A percentile compares a stretch with the other conserved stretches of the same genome.
These are phyloP conservation scores for Diospyros kaki DNA, from an alignment of 148 eudicot species.

Conservation along the genomic window DNA sequence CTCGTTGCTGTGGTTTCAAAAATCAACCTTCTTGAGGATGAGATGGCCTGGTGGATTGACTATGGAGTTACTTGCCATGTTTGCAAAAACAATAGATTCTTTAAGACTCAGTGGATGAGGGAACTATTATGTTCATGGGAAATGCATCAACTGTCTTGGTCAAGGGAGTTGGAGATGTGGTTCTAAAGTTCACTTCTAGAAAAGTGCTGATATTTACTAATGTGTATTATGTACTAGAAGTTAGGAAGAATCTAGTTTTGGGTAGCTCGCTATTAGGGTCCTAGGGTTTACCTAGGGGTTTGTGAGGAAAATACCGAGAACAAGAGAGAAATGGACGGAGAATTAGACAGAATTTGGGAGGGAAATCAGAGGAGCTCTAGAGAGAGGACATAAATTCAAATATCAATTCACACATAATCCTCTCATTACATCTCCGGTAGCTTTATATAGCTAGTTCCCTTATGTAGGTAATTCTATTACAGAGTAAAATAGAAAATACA, in stretches of 20 bases:
- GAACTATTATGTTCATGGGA: background rate
- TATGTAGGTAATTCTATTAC: no score
- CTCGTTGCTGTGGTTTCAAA: conserved; percentile 1
- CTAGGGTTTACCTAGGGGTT: no score
- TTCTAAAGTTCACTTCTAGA: background rate
- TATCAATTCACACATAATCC: no score
- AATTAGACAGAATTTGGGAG: no score
- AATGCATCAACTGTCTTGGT: background rate
- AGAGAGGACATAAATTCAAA: no score
- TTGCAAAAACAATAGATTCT: background rate
- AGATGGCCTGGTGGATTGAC: conserved; percentile 11
- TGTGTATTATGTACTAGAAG: background rate
- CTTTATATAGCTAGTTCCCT: no score
- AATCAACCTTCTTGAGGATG: background rate
- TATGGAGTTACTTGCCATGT: conserved; percentile 7
- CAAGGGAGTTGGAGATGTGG: background rate
- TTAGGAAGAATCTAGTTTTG: background rate
- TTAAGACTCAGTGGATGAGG: background rate
- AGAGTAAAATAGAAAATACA: no score
- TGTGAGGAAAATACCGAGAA: no score
- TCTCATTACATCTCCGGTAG: no score
- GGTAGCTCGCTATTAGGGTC: background rate
- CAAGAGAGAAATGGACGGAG: no score
- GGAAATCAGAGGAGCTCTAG: no score
- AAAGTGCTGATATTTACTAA: background rate